A percentile compares a stretch with the other conserved stretches of the same genome.
Evolutionary conservation across 2,329 filamentous ascomycete species (phyloP).

Genomic region (Fusarium sp.): DNA sequence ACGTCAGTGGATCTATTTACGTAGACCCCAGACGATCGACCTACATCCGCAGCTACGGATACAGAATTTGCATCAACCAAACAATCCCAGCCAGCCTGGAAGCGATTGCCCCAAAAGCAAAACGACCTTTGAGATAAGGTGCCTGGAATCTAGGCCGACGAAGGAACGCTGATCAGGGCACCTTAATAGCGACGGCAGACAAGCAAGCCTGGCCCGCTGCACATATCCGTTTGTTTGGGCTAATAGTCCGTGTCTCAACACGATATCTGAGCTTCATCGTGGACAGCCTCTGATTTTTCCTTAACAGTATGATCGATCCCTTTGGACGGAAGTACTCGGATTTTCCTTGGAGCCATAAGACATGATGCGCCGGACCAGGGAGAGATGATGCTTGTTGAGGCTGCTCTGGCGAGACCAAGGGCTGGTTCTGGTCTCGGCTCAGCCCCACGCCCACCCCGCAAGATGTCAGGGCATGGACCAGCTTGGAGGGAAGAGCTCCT

Average conservation of each 20-base stretch:
- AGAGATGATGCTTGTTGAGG: constrained; percentile 38
- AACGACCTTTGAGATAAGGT: neutral
- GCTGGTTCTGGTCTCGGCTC: constrained; percentile 4
- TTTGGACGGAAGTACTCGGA: constrained; percentile 10
- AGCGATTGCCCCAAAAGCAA: constrained; percentile 24
- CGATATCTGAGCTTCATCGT: constrained; percentile 6
- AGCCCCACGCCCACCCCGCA: constrained; percentile 33
- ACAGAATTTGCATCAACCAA: neutral
- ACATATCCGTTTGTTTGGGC: neutral
- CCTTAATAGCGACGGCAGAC: neutral
- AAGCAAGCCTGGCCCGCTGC: neutral
- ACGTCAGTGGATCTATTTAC: constrained; percentile 23
- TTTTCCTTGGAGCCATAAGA: neutral
- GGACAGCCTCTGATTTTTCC: neutral
- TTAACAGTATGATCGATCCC: neutral
- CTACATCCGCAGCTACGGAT: constrained; percentile 1
- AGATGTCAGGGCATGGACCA: constrained; percentile 35
- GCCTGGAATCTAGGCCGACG: constrained; percentile 7
- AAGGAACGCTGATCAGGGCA: constrained; percentile 16
- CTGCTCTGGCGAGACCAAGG: constrained; percentile 25
- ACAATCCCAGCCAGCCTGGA: constrained; percentile 5
- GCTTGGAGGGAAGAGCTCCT: constrained; percentile 31
- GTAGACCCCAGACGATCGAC: constrained; percentile 26
- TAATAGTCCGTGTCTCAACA: neutral
- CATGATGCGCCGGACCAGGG: constrained; percentile 10